Base-by-base conservation (phyloP, 352 stramenopile genomes). In the Phytopythium boreale region DNA sequence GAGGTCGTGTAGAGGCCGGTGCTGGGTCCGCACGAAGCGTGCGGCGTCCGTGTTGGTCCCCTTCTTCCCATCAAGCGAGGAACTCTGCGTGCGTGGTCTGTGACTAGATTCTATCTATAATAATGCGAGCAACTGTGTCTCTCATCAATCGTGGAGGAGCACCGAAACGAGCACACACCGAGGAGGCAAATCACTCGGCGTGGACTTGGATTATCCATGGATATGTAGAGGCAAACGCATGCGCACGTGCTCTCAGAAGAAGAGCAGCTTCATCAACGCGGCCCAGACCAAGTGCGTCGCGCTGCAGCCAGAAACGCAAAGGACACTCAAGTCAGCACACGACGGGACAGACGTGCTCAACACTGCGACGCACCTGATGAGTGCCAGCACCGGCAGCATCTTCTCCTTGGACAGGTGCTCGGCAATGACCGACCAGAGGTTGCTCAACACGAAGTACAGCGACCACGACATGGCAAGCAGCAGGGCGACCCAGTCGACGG, bases 321-420 rank as follows among this genome's bases (percentile, higher is more conserved):
- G 26, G 58, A n/a, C n/a, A 56, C 19, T 7, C 26, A 49, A 47
- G 52, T 39, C 8, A 63, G n/a, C 2, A 55, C 8, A 15, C 6
- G 31, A 29, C 12, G 59, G 36, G 17, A 41, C 0, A 59, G 9
- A 19, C n/a, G 19, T n/a, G 36, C 12, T 2, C 2, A 47, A 5
- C 22, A 8, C 17, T 1, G 12, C 34, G 31, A 27, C 31, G 47
- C 74, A 95, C 87, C 84, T 87, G 64, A 96, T 90, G 56, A 96
- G 76, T 26, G 82, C 81, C 12, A 96, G 70, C 50, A 96, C 67
- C 22, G 87, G 86, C 19, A 96, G 68, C 82, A 94, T 92, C 62
- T 96, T 96, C 58, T 96, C 87, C 64, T 96, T 93, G 36, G 85
- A 85, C 56, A 92, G 57, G 60, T 92, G 84, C 56, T 93, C 84